A percentile compares a stretch with the other conserved stretches of the same genome.
phyloP scores from a whole-genome alignment of 108 stramenopile genomes.

The Nannochloropsis oceanica region DNA sequence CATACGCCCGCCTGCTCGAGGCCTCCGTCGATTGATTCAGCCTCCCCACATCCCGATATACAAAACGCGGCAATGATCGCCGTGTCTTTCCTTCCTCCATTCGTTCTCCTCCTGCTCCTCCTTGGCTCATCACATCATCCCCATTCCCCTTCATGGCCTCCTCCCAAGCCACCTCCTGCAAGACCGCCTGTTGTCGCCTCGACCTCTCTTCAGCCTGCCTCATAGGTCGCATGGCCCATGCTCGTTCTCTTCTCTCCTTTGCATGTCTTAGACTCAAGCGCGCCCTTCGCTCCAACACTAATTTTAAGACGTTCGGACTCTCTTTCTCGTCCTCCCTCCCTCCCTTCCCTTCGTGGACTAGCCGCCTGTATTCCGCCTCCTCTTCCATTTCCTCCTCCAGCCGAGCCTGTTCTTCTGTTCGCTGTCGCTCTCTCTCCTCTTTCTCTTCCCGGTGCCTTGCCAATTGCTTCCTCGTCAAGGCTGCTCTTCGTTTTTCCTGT shows the following conservation, averaged over 20 bases:
- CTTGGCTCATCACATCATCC: not conserved
- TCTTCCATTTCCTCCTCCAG: too few species aligned
- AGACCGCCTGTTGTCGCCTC: not conserved
- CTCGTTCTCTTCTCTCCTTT: not conserved
- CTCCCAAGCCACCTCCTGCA: not conserved
- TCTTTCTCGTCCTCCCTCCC: not conserved
- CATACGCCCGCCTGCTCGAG: not conserved
- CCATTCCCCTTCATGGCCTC: not conserved
- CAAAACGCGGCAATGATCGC: not conserved
- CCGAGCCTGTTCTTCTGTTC: too few species aligned
- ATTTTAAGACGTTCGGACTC: not conserved
- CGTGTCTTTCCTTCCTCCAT: not conserved
- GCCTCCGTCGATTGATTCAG: not conserved
- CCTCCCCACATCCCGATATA: not conserved
- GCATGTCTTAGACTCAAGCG: not conserved
- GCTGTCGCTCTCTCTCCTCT: not conserved
- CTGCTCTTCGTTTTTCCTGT: too few species aligned
- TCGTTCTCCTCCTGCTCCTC: not conserved
- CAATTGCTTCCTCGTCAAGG: not conserved
- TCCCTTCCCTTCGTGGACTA: not conserved
- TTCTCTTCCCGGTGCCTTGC: not conserved
- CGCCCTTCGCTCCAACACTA: not conserved
- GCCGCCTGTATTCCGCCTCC: too few species aligned
- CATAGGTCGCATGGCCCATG: not conserved
- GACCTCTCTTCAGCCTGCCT: not conserved